Percentiles rank a stretch among this genome's conserved stretches.
Evolutionary conservation across 208 protist genomes (phyloP).

Genomic region (Herpetomonas samuelpessoai): DNA sequence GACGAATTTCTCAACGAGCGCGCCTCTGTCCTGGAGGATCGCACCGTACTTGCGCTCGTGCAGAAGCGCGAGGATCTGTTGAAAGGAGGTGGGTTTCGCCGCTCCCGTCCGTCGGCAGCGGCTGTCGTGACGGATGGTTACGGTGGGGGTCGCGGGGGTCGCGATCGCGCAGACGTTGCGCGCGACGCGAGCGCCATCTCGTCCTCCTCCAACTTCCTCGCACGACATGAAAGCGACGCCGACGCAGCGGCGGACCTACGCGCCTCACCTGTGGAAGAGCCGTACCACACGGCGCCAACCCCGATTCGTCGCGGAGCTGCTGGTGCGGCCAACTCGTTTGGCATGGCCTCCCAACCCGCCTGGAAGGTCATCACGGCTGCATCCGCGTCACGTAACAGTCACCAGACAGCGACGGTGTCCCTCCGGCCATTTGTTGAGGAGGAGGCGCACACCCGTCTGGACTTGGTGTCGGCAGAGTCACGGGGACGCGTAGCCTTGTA

Average conservation of each 20-base stretch:
- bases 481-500: neutral
- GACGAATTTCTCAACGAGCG: constrained; percentile 59
- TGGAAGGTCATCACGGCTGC: too few relatives aligned
- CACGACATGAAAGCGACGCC: neutral
- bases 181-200: neutral
- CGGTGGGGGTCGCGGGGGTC: too few relatives aligned
- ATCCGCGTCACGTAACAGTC: too few relatives aligned
- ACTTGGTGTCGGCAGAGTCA: neutral
- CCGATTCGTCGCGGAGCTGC: too few relatives aligned
- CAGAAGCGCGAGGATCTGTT: constrained; percentile 51
- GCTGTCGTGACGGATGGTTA: too few relatives aligned
- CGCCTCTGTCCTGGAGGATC: constrained; percentile 46
- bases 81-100: too few relatives aligned
- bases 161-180: neutral
- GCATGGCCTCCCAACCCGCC: too few relatives aligned
- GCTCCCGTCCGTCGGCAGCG: too few relatives aligned
- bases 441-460: neutral
- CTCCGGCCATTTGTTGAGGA: neutral
- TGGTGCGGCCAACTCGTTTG: too few relatives aligned
- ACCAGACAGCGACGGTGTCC: too few relatives aligned
- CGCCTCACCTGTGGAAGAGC: neutral
- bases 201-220: constrained; percentile 1
- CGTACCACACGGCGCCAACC: neutral
- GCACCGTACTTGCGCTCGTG: constrained; percentile 49
- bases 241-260: neutral